Evolutionary conservation across 2,329 filamentous ascomycete species (phyloP).

Genomic region (Lachnellula subtilissima): DNA sequence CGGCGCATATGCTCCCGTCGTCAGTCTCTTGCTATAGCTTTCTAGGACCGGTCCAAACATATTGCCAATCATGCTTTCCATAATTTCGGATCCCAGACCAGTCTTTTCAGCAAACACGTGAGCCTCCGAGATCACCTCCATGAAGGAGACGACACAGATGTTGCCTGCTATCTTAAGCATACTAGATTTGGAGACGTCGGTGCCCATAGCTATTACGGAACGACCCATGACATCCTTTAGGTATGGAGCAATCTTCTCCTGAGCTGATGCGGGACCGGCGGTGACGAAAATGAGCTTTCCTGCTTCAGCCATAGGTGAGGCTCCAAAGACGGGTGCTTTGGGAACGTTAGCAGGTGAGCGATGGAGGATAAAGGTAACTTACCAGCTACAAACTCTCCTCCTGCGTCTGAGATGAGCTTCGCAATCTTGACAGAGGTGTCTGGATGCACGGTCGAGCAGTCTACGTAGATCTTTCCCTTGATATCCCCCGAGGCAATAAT

Average conservation of each 20-base stretch:
- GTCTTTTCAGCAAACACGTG: slow-evolving; percentile 44
- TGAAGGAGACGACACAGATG: slow-evolving; percentile 25
- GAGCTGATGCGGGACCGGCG: slow-evolving; percentile 34
- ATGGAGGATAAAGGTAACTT: slow-evolving; percentile 8
- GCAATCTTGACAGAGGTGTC: slow-evolving; percentile 32
- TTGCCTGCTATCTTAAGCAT: slow-evolving; percentile 42
- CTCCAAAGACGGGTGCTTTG: slow-evolving; percentile 40
- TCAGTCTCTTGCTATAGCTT: slow-evolving; percentile 39
- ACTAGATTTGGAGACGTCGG: slow-evolving; percentile 38
- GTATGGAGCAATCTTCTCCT: slow-evolving; percentile 34
- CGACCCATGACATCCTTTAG: slow-evolving; percentile 41
- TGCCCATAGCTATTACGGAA: slow-evolving; percentile 38
- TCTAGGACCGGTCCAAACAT: slow-evolving; percentile 40
- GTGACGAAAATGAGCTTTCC: slow-evolving; percentile 43
- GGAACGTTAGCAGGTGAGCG: slow-evolving; percentile 27
- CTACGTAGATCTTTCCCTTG: slow-evolving; percentile 30
- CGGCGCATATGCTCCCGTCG: slow-evolving; percentile 39
- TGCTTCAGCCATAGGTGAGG: slow-evolving; percentile 38
- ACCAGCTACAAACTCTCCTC: slow-evolving; percentile 29
- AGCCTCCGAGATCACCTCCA: slow-evolving; percentile 42
- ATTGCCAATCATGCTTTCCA: slow-evolving; percentile 40
- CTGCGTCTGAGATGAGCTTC: slow-evolving; percentile 31
- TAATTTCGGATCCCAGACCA: slow-evolving; percentile 36
- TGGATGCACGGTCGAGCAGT: slow-evolving; percentile 33
- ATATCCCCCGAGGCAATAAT: slow-evolving; percentile 23